Percentiles rank a stretch among this genome's conserved stretches.
phyloP scores from a whole-genome alignment of 495 filamentous ascomycete genomes.

The Clavariopsis aquatica region DNA sequence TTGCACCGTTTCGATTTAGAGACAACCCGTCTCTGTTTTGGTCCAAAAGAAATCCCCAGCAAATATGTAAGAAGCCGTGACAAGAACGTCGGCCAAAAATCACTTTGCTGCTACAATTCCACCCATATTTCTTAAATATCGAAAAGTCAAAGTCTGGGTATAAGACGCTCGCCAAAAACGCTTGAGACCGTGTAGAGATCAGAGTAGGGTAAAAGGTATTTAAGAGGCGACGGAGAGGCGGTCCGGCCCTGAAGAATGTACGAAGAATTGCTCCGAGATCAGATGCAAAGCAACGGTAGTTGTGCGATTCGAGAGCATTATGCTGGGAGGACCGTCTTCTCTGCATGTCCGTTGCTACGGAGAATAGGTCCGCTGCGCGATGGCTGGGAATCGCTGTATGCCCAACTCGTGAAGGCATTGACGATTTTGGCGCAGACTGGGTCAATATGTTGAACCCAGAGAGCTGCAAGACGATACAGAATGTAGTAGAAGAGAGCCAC shows the following conservation, averaged over 20 bases:
- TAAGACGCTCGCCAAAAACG: background rate
- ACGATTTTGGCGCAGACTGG: constrained; percentile 36
- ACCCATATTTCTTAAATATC: background rate
- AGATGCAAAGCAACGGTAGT: too few species aligned
- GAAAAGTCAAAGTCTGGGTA: background rate
- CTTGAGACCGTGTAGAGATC: background rate
- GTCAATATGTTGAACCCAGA: constrained; percentile 37
- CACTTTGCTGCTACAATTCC: too few species aligned
- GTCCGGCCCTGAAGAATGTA: background rate
- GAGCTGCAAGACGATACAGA: constrained; percentile 33
- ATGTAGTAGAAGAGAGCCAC: constrained; percentile 38
- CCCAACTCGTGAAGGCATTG: constrained; percentile 29
- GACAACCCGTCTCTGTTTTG: too few species aligned
- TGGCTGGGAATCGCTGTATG: constrained; percentile 17
- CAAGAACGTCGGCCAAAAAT: too few species aligned
- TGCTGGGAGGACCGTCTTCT: constrained; percentile 21
- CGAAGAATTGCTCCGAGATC: background rate
- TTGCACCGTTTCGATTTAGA: too few species aligned
- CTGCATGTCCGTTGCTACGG: constrained; percentile 4
- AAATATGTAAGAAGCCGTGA: too few species aligned
- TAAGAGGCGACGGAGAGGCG: background rate
- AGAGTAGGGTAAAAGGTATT: background rate
- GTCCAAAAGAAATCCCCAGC: too few species aligned
- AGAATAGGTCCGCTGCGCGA: constrained; percentile 2
- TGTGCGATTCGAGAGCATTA: background rate